A percentile compares a stretch with the other conserved stretches of the same genome.
Conservation (phyloP, 208 protist species). For the Trichomonas gallinae region DNA sequence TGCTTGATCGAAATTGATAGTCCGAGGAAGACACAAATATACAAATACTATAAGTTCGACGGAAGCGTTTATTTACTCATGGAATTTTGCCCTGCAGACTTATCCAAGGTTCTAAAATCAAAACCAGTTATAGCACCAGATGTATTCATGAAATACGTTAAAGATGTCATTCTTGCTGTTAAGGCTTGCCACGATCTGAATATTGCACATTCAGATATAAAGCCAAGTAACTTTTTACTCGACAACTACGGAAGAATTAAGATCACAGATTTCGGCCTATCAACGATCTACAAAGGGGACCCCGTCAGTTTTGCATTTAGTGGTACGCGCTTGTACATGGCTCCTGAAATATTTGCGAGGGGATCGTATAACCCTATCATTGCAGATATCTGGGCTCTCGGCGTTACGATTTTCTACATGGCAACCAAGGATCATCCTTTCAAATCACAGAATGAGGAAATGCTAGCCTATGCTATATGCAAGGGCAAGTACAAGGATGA, state of each 20-base stretch:
- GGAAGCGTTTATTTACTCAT: not conserved
- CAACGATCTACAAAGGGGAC: not conserved
- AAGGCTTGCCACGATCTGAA: not conserved
- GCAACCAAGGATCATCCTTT: not conserved
- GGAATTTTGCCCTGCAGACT: not conserved
- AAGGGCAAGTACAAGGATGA: not conserved
- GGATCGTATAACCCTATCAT: not conserved
- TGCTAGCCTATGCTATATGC: not conserved
- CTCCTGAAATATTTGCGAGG: not conserved
- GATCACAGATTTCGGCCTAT: not conserved
- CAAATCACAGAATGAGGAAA: not conserved
- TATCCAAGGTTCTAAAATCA: not conserved
- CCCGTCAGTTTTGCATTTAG: not conserved
- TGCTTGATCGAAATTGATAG: not conserved
- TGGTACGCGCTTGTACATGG: not conserved
- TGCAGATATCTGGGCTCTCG: not conserved
- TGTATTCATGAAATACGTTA: not conserved
- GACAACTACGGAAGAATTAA: not conserved
- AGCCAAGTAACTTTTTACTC: not conserved
- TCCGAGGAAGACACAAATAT: not conserved
- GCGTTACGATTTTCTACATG: not conserved
- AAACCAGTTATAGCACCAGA: not conserved
- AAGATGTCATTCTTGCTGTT: not conserved
- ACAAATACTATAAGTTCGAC: not conserved
- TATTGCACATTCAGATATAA: not conserved